These are phyloP conservation scores for Nicotiana paniculata DNA, from an alignment of 257 asterid genomes.

Conservation along the genomic window DNA sequence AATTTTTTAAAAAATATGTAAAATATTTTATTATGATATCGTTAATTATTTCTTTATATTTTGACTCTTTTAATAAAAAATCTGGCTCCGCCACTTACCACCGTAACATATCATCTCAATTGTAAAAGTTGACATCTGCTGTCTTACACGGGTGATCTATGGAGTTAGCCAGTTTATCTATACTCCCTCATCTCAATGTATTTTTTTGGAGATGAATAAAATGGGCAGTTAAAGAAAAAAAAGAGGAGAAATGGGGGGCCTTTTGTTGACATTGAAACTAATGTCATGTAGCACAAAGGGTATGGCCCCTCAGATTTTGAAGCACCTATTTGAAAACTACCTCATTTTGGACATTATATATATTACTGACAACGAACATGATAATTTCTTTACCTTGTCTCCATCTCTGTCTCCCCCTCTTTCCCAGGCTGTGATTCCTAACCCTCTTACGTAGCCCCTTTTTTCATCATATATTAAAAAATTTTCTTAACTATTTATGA, in stretches of 20 bases:
- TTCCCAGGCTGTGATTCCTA: constrained; percentile 19
- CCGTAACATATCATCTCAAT: no score
- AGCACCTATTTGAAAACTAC: constrained; percentile 45
- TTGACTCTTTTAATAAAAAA: no score
- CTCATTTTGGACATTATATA: constrained; percentile 38
- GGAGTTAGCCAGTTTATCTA: no score
- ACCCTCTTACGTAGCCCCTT: constrained; percentile 27
- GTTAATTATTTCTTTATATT: no score
- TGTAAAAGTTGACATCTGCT: no score
- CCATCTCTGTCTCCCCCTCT: constrained; percentile 30
- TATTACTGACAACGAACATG: constrained; percentile 42
- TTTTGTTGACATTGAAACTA: constrained; percentile 21
- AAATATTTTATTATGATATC: no score
- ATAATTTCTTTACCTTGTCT: constrained; percentile 31
- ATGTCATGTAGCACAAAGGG: constrained; percentile 28
- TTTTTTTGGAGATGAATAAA: no score
- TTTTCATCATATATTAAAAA: constrained; percentile 24
- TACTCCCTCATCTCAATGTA: no score
- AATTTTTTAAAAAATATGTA: no score
- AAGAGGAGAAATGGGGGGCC: constrained; percentile 8
- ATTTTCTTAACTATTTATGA: background rate
- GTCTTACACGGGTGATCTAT: no score
- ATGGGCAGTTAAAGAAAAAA: no score
- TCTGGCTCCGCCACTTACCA: no score
- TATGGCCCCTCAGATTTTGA: constrained; percentile 36